These are phyloP conservation scores for Pseudogymnoascus sp. DNA, from an alignment of 2,329 filamentous ascomycete genomes.

Conservation along the genomic window DNA sequence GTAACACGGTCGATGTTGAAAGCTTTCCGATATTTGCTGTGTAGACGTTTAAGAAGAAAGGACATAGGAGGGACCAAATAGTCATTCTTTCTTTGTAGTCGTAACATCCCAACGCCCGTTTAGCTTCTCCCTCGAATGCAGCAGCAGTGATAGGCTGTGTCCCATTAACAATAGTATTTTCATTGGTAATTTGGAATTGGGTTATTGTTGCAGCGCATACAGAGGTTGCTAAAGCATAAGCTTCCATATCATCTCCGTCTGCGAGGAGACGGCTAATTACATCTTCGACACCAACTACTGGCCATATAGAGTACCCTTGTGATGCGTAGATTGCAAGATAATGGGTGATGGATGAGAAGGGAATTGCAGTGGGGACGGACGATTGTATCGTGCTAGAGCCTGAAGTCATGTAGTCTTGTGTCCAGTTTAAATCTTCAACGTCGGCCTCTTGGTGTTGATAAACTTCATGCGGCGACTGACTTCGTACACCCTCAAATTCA, in stretches of 20 bases:
- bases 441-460: background rate
- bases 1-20: background rate
- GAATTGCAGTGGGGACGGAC: background rate
- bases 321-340: background rate
- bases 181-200: background rate
- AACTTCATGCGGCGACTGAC: background rate
- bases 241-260: background rate
- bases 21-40: background rate
- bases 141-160: too few relatives aligned
- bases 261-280: background rate
- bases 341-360: background rate
- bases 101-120: too few relatives aligned
- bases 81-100: too few relatives aligned
- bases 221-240: background rate
- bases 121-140: too few relatives aligned
- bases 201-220: background rate
- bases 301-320: background rate
- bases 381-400: too few relatives aligned
- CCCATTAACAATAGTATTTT: background rate
- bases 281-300: background rate
- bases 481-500: too few relatives aligned
- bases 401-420: background rate
- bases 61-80: background rate
- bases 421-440: background rate
- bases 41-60: background rate